These are phyloP conservation scores for Candida quercuum DNA, from an alignment of 805 yeast species.

Conservation along the genomic window DNA sequence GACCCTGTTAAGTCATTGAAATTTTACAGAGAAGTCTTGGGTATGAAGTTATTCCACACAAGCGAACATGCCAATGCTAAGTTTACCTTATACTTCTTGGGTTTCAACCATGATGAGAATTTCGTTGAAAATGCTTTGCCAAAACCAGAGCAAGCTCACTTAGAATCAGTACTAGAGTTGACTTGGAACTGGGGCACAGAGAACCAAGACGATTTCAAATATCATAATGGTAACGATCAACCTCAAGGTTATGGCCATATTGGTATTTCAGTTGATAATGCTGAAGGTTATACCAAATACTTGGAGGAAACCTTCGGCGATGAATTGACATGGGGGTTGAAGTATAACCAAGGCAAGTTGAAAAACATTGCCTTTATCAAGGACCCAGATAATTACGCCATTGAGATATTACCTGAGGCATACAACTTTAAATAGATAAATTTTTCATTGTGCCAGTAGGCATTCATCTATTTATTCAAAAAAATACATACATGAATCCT, in stretches of 20 bases:
- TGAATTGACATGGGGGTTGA: slow-evolving; percentile 53
- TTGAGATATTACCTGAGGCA: slow-evolving; percentile 56
- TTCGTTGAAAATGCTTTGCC: slow-evolving; percentile 37
- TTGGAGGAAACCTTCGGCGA: slow-evolving; percentile 41
- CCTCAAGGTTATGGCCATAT: slow-evolving; percentile 87
- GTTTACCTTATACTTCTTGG: slow-evolving; percentile 84
- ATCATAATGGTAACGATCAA: slow-evolving; percentile 78
- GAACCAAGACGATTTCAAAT: slow-evolving; percentile 61
- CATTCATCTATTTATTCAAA: no score
- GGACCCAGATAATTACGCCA: slow-evolving; percentile 89
- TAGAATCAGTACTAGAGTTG: slow-evolving; percentile 77
- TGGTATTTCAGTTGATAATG: slow-evolving; percentile 63
- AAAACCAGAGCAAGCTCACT: slow-evolving; percentile 28
- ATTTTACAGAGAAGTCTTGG: slow-evolving; percentile 76
- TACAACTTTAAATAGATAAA: not conserved
- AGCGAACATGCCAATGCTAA: slow-evolving; percentile 59
- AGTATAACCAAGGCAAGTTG: slow-evolving; percentile 50
- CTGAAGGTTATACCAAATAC: slow-evolving; percentile 49
- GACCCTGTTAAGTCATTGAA: slow-evolving; percentile 72
- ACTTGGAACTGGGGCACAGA: slow-evolving; percentile 98
- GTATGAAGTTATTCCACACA: slow-evolving; percentile 66
- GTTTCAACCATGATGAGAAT: slow-evolving; percentile 49
- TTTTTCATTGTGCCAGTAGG: no score
- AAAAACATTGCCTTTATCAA: slow-evolving; percentile 63
- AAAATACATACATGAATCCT: no score